Percentiles rank a stretch among this genome's conserved stretches.
Conservation (phyloP, 345 rosid genomes). For the Euphorbia lathyris region DNA sequence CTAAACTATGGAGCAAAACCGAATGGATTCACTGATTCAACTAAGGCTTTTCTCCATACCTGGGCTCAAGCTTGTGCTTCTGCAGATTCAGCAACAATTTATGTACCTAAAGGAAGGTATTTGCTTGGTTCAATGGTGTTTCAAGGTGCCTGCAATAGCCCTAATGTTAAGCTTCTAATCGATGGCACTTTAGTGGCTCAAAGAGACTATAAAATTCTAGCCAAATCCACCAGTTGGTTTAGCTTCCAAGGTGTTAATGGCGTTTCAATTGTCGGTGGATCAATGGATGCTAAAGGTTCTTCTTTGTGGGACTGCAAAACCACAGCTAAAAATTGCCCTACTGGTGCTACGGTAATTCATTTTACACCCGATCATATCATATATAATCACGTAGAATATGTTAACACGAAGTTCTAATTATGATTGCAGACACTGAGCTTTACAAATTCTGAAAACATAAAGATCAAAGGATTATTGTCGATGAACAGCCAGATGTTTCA, state of each 20-base stretch:
- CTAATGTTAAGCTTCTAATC: slow-evolving; percentile 36
- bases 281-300: slow-evolving; percentile 54
- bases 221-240: slow-evolving; percentile 40
- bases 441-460: slow-evolving; percentile 19
- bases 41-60: slow-evolving; percentile 39
- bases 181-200: slow-evolving; percentile 54
- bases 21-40: slow-evolving; percentile 38
- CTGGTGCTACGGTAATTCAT: slow-evolving; percentile 52
- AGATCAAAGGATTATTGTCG: slow-evolving; percentile 18
- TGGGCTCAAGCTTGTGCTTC: slow-evolving; percentile 48
- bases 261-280: slow-evolving; percentile 47
- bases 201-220: slow-evolving; percentile 37
- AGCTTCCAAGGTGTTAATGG: slow-evolving; percentile 41
- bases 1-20: slow-evolving; percentile 43
- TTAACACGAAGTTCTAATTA: too few relatives aligned
- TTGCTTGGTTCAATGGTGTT: slow-evolving; percentile 35
- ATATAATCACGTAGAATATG: too few relatives aligned
- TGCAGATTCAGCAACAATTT: slow-evolving; percentile 20
- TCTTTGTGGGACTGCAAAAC: slow-evolving; percentile 57
- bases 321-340: slow-evolving; percentile 35
- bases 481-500: slow-evolving; percentile 29
- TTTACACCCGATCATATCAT: too few relatives aligned
- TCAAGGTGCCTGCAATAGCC: slow-evolving; percentile 35
- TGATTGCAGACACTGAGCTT: slow-evolving; percentile 21
- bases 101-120: slow-evolving; percentile 49